Evolutionary conservation across 1,139 yeast genomes (phyloP).

Genomic region (Sugiyamaella castrensis): DNA sequence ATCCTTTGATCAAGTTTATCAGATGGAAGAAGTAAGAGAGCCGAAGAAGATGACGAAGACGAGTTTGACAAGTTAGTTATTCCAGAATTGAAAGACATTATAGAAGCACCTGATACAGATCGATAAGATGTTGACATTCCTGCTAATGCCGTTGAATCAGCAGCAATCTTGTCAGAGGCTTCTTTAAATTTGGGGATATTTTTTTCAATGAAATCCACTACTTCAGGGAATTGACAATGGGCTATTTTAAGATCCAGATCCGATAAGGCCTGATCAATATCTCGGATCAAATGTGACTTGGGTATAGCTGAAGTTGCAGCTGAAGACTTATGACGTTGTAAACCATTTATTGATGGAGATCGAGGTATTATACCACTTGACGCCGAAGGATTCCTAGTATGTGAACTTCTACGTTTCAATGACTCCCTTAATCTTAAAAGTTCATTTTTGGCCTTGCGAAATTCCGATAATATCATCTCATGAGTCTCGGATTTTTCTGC

Average conservation of each 20-base stretch:
- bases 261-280: constrained; percentile 60
- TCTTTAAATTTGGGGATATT: constrained; percentile 1
- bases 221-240: constrained; percentile 54
- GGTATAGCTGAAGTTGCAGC: constrained; percentile 7
- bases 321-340: constrained; percentile 9
- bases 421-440: constrained; percentile 33
- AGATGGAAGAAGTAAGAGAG: constrained; percentile 15
- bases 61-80: no score
- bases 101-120: no score
- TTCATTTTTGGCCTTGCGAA: constrained; percentile 64
- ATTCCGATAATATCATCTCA: constrained; percentile 54
- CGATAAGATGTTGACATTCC: no score
- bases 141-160: background rate
- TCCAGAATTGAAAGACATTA: no score
- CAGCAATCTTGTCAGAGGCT: constrained; percentile 2
- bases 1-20: constrained; percentile 34
- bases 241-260: constrained; percentile 67
- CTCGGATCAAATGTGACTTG: constrained; percentile 17
- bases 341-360: background rate
- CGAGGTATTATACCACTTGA: background rate
- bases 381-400: constrained; percentile 10
- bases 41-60: no score
- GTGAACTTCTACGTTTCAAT: constrained; percentile 3
- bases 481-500: constrained; percentile 63
- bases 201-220: constrained; percentile 48